A percentile compares a stretch with the other conserved stretches of the same genome.
phyloP scores from a whole-genome alignment of 2,329 filamentous ascomycete species.

The Dactylellina drechsleri region DNA sequence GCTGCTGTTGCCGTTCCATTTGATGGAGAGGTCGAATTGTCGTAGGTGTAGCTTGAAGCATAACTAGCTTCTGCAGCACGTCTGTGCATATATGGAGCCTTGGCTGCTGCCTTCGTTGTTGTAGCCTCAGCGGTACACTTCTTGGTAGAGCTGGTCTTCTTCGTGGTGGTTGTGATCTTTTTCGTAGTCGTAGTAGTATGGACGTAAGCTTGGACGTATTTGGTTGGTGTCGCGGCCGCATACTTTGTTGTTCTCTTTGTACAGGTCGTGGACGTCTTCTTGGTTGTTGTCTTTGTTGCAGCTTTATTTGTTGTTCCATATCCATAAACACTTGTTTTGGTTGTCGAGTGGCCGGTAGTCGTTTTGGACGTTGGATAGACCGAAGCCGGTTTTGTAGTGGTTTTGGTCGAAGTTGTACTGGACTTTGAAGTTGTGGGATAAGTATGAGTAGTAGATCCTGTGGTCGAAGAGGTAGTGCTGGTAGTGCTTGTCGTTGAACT shows the following conservation, averaged over 20 bases:
- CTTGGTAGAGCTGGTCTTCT: conserved; percentile 4
- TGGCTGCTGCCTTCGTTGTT: conserved; percentile 1
- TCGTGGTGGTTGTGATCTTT: conserved; percentile 7
- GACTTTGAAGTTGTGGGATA: conserved; percentile 6
- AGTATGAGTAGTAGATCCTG: conserved; percentile 5
- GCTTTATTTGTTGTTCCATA: conserved; percentile 3
- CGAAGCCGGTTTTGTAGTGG: too few relatives aligned
- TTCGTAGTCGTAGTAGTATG: conserved; percentile 19
- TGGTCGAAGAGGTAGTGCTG: conserved; percentile 1
- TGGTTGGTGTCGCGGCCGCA: neutral
- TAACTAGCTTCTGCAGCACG: conserved; percentile 5
- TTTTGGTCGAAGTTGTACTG: too few relatives aligned
- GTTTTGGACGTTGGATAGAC: neutral
- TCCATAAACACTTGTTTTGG: conserved; percentile 13
- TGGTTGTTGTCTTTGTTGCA: conserved; percentile 4
- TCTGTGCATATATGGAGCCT: neutral
- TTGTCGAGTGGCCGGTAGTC: neutral
- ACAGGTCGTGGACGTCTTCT: conserved; percentile 19
- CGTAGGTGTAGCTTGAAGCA: too few relatives aligned
- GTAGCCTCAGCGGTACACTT: conserved; percentile 1
- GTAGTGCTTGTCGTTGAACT: neutral
- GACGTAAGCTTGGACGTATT: neutral
- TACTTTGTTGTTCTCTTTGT: conserved; percentile 33
- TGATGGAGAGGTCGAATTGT: conserved; percentile 8
- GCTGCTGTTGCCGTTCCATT: neutral